Conservation (phyloP, 805 yeast genomes). For the Grigorovia humatica region DNA sequence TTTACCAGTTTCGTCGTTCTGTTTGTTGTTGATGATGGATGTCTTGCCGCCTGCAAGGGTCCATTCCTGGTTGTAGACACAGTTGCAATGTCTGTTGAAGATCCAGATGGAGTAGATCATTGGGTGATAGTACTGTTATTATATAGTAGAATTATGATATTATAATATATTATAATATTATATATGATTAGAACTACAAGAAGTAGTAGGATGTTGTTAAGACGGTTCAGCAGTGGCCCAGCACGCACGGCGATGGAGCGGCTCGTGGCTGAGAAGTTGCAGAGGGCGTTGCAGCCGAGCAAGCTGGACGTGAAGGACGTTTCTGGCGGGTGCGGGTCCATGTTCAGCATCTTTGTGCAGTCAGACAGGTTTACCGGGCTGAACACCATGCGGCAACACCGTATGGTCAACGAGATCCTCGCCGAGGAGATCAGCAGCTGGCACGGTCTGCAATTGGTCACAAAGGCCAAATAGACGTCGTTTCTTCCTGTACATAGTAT, state of each 20-base stretch:
- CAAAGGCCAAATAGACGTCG: conserved; percentile 31
- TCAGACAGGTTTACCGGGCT: conserved; percentile 68
- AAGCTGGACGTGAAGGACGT: conserved; percentile 65
- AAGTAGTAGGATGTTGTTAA: not conserved
- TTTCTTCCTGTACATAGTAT: not conserved
- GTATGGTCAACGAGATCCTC: conserved; percentile 71
- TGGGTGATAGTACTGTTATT: not conserved
- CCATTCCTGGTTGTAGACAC: conserved; percentile 77
- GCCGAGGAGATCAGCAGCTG: conserved; percentile 80
- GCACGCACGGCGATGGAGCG: conserved; percentile 36
- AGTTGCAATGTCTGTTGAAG: conserved; percentile 85
- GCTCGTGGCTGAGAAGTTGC: conserved; percentile 47
- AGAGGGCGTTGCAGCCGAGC: conserved; percentile 48
- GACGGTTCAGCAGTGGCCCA: not conserved
- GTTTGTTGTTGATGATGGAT: conserved; percentile 41
- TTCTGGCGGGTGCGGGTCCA: conserved; percentile 95
- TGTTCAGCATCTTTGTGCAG: conserved; percentile 81
- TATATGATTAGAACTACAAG: no score
- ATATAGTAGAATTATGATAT: no score
- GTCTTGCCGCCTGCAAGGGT: conserved; percentile 19
- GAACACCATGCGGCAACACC: conserved; percentile 82
- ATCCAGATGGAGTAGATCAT: conserved; percentile 74
- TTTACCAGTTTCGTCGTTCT: conserved; percentile 63
- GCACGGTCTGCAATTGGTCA: conserved; percentile 89
- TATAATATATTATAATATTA: no score